Conservation (phyloP, 192 early-diverging fungal genomes). For the Cetraspora pellucida region DNA sequence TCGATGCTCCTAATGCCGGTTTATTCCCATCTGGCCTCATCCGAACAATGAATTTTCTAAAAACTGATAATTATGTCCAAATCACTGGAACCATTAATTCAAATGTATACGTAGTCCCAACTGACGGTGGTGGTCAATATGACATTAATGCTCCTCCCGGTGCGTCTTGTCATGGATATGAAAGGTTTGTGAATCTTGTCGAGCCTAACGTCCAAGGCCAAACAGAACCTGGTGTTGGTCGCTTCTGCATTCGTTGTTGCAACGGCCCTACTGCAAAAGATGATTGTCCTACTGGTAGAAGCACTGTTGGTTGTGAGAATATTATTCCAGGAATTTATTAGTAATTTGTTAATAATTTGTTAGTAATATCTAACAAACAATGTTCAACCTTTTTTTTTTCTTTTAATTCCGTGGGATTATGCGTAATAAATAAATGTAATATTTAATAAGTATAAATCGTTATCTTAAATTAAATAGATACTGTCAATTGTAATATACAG, state of each 20-base stretch:
- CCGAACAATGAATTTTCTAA: slow-evolving; percentile 49
- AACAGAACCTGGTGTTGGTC: slow-evolving; percentile 42
- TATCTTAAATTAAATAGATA: too few species aligned
- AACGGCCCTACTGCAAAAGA: slow-evolving; percentile 32
- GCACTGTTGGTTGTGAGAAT: slow-evolving; percentile 45
- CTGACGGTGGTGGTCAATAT: slow-evolving; percentile 55
- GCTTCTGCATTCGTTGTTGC: slow-evolving; percentile 55
- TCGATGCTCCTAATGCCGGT: slow-evolving; percentile 41
- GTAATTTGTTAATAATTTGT: too few species aligned
- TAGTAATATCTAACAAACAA: too few species aligned
- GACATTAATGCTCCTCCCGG: slow-evolving; percentile 47
- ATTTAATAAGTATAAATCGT: too few species aligned
- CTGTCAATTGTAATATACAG: too few species aligned
- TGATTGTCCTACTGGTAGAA: slow-evolving; percentile 51
- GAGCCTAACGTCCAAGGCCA: slow-evolving; percentile 48
- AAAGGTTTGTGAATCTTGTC: slow-evolving; percentile 50
- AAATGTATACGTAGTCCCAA: slow-evolving; percentile 35
- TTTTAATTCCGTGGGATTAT: too few species aligned
- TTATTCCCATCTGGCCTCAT: slow-evolving; percentile 53
- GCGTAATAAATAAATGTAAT: too few species aligned
- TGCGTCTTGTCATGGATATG: slow-evolving; percentile 45
- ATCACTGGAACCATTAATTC: slow-evolving; percentile 55
- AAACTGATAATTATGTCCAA: slow-evolving; percentile 51
- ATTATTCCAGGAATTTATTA: slow-evolving; percentile 52
- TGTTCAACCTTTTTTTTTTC: too few species aligned